phyloP scores from a whole-genome alignment of 1,284 basidiomycete species.

The Stereum hirsutum region DNA sequence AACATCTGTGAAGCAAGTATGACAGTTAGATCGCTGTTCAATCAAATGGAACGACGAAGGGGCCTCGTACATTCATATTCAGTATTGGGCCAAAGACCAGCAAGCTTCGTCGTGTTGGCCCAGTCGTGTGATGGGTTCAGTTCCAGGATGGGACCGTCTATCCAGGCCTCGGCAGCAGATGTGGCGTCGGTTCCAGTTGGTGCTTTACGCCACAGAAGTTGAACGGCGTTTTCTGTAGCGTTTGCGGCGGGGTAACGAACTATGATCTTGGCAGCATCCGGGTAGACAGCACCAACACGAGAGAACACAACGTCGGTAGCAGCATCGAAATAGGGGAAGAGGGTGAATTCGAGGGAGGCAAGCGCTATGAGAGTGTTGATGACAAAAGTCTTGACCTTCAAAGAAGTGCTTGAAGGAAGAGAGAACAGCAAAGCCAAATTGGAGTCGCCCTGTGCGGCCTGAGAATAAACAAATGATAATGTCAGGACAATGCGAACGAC shows the following conservation, averaged over 20 bases:
- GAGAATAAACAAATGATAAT: too few species aligned
- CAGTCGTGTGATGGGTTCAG: slow-evolving; percentile 49
- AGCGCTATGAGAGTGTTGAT: slow-evolving; percentile 45
- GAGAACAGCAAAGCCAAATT: too few species aligned
- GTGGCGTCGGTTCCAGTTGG: slow-evolving; percentile 9
- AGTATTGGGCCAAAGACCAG: slow-evolving; percentile 61
- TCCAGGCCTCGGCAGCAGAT: slow-evolving; percentile 29
- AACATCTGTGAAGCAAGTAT: slow-evolving; percentile 29
- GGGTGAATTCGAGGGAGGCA: slow-evolving; percentile 40
- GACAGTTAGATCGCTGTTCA: slow-evolving; percentile 6
- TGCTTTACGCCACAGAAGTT: slow-evolving; percentile 38
- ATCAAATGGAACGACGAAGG: slow-evolving; percentile 8
- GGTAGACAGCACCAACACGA: slow-evolving; percentile 60
- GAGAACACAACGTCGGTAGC: slow-evolving; percentile 50
- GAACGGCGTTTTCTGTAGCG: slow-evolving; percentile 19
- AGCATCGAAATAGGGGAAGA: slow-evolving; percentile 42
- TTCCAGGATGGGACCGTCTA: slow-evolving; percentile 39
- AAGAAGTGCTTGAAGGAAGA: slow-evolving; percentile 31
- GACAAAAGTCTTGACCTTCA: slow-evolving; percentile 28
- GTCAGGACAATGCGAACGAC: too few species aligned
- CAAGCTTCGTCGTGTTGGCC: slow-evolving; percentile 48
- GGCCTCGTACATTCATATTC: slow-evolving; percentile 60
- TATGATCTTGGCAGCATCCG: slow-evolving; percentile 51
- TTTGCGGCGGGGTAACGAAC: slow-evolving; percentile 44
- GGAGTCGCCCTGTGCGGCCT: too few species aligned